Base-by-base conservation (phyloP, 176 grass and related monocot genomes). In the Musa acuminata region DNA sequence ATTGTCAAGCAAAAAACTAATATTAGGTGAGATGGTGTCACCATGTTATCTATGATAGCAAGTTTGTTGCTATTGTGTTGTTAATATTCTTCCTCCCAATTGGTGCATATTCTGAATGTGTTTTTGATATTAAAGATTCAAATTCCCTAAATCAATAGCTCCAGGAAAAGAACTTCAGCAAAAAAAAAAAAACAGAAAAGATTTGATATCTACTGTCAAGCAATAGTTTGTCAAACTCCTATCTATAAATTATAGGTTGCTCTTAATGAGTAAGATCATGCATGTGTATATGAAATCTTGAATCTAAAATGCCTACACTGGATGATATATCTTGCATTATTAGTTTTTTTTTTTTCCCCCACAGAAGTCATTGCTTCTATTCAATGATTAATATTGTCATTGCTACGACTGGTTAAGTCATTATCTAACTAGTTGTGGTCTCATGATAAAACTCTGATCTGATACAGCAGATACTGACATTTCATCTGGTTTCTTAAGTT, bases 21-120 rank as follows among this genome's bases (percentile, higher is more conserved):
- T 54, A 84, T 91, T 74, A 98, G 88, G 94, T 98, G 67, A 90
- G 82, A 54, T 27, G 54, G 23, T 24, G 25, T 73, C 67, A 29
- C 72, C 75, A 67, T 8, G 27, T 21, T 55, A 20, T 35, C 10
- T 64, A 68, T 62, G 76, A 51, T 75, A 78, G 67, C 68, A 52
- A 13, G 10, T 74, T 71, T 51, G 51, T 76, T 3, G 35, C 23
- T n/a, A 9, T 20, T 67, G 8, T 12, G 35, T 50, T 20, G 1
- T 51, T 48, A 70, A 50, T 21, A 11, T 70, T 51, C 67, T 14
- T 70, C 19, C 29, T 50, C 51, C 16, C 43, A 70, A 51, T 70
- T 70, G 67, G 2, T 50, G 13, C 35, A 8, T 12, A 29, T 49
- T 3, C 51, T 70, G 43, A 11, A 51, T 70, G 14, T 50, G 67